These are phyloP conservation scores for Paecilomyces niveus DNA, from an alignment of 2,329 filamentous ascomycete species.

Conservation along the genomic window DNA sequence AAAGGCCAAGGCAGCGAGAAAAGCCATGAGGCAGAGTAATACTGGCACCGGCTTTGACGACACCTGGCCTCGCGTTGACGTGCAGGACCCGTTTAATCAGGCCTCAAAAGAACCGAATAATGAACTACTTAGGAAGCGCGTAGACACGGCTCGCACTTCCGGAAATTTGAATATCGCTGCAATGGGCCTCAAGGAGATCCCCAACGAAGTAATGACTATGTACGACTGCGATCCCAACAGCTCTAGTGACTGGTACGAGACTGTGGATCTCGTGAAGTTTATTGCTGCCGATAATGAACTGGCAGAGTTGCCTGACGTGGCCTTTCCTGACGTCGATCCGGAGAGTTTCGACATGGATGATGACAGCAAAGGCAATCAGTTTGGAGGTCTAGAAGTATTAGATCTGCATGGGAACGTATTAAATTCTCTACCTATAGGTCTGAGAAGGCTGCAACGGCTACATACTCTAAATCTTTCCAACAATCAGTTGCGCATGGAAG, in stretches of 20 bases:
- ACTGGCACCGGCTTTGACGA: slow-evolving; percentile 13
- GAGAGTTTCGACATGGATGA: slow-evolving; percentile 56
- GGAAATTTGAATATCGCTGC: slow-evolving; percentile 85
- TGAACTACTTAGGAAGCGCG: slow-evolving; percentile 65
- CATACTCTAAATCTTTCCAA: slow-evolving; percentile 79
- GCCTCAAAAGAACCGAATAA: slow-evolving; percentile 50
- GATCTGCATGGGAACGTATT: slow-evolving; percentile 84
- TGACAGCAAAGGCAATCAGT: slow-evolving; percentile 64
- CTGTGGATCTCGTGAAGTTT: slow-evolving; percentile 77
- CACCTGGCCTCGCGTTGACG: slow-evolving; percentile 43
- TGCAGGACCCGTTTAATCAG: slow-evolving; percentile 51
- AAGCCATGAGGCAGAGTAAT: slow-evolving; percentile 39
- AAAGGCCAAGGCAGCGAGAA: slow-evolving; percentile 77
- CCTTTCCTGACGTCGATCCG: slow-evolving; percentile 67
- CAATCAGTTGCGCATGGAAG: slow-evolving; percentile 68
- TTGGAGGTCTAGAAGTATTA: slow-evolving; percentile 70
- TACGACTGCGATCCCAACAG: slow-evolving; percentile 68
- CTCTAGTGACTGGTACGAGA: slow-evolving; percentile 75
- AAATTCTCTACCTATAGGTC: slow-evolving; percentile 62
- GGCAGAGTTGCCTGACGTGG: slow-evolving; percentile 60
- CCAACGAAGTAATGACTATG: slow-evolving; percentile 79
- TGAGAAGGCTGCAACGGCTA: slow-evolving; percentile 65
- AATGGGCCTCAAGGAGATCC: slow-evolving; percentile 71
- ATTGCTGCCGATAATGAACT: slow-evolving; percentile 88
- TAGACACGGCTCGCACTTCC: slow-evolving; percentile 65